Base-by-base conservation (phyloP, 805 yeast genomes). In the Jamesozyma jinghongensis region DNA sequence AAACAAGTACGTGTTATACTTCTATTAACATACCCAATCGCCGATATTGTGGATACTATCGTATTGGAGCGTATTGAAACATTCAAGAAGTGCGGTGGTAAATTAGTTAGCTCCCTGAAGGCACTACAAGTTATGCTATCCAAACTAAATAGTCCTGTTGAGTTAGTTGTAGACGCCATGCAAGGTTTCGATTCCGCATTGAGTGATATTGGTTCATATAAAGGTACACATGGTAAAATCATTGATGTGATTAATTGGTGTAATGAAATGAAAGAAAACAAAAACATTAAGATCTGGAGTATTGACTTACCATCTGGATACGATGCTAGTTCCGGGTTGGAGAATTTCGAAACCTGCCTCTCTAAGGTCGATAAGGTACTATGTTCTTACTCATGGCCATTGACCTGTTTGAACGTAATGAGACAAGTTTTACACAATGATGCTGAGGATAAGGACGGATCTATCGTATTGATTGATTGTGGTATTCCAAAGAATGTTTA, bases 261-360 rank as follows among this genome's bases (percentile, higher is more conserved):
- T 42, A 83, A 84, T 32, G 43, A 42, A 8, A 45, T 40, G n/a
- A 40, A 38, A 13, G 14, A n/a, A 13, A 36, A 31, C 16, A 46
- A 32, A 3, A 41, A 49, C 31, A 43, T 38, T 25, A 50, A 54
- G 36, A 41, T 58, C 10, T 57, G 58, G 63, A 82, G 95, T 0
- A 56, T 87, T 20, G 95, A 86, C 54, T 73, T 84, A 20, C 88
- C 95, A 4, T 74, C 87, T 1, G 95, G 95, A 4, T 66, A 81
- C 32, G 94, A 85, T 53, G 80, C 87, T 6, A 85, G 92, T 4
- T 75, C 94, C 0, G 97, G 95, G 6, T 40, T 55, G 16, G 51
- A 54, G 17, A 54, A 55, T 19, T 65, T 57, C 30, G 53, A 56
- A n/a, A 40, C 65, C 11, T 57, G 63, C 5, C 53, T 80, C 8